Base-by-base conservation (phyloP, 2,329 filamentous ascomycete species). In the Pyrenochaeta sp. region DNA sequence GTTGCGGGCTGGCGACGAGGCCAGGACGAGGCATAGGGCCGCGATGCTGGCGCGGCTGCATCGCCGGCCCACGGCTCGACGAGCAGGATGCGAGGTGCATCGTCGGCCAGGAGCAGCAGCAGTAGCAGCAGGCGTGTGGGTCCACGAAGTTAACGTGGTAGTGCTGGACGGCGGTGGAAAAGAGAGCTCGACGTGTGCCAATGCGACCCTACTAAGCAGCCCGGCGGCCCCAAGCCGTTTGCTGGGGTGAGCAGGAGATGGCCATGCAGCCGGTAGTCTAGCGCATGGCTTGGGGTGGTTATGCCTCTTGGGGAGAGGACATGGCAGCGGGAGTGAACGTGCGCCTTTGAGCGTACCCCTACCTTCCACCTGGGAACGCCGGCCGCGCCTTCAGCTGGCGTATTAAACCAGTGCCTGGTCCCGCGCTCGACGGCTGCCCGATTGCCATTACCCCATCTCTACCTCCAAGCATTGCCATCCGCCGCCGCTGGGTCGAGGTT, bases 361-460 rank as follows among this genome's bases (percentile, higher is more conserved):
- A 48, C 31, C 43, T 22, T 30, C 31, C 24, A 11, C 40, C 36
- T 42, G 32, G 42, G 38, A 44, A 46, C 44, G 46, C 56, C 53
- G 45, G 29, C 48, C 14, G 37, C 41, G 46, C 42, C 45, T 48
- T 48, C 54, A 51, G 55, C 48, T 41, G 39, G 50, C 37, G 45
- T 19, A 29, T 38, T 31, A 40, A 36, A 44, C 28, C 31, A 30
- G 35, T 17, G 19, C 10, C 9, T 6, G 30, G 9, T 27, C 19
- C 36, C 32, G 9, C 27, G 19, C 22, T 19, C 13, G 15, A 19
- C 6, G 24, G 9, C 7, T n/a, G 22, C 17, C 39, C 21, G 24
- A 19, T 34, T 41, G 41, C 30, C 20, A 36, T 27, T 27, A 9
- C 7, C n/a, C n/a, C n/a, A n/a, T n/a, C 20, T 32, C 17, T 13